A percentile compares a stretch with the other conserved stretches of the same genome.
phyloP scores from a whole-genome alignment of 352 stramenopile genomes.

The Phytopythium chamaehyphon region DNA sequence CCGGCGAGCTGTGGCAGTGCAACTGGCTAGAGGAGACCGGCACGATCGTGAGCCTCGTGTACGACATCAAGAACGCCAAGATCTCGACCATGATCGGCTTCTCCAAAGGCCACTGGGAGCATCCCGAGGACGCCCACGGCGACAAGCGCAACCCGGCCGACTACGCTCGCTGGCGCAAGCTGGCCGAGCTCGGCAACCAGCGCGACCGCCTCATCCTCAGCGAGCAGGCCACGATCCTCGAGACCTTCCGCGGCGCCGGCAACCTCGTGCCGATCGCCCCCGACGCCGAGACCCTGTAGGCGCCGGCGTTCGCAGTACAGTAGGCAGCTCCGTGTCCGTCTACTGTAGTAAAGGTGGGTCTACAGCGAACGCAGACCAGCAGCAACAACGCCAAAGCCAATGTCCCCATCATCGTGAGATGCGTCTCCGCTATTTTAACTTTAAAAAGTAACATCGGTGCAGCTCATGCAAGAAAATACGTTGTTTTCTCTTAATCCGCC shows the following conservation, averaged over 20 bases:
- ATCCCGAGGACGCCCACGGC: slow-evolving; percentile 36
- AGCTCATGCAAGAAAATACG: too few species aligned
- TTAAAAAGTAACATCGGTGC: too few species aligned
- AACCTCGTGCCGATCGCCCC: slow-evolving; percentile 43
- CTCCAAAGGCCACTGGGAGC: slow-evolving; percentile 55
- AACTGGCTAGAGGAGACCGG: slow-evolving; percentile 61
- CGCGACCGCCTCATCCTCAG: slow-evolving; percentile 44
- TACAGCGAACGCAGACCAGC: too few species aligned
- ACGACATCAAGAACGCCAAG: slow-evolving; percentile 44
- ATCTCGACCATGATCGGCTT: slow-evolving; percentile 53
- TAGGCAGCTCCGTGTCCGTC: too few species aligned
- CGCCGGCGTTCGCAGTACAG: too few species aligned
- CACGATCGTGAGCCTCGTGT: slow-evolving; percentile 48
- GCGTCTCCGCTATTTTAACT: too few species aligned
- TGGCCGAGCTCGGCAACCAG: slow-evolving; percentile 41
- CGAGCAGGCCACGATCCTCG: slow-evolving; percentile 46
- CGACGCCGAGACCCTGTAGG: slow-evolving; percentile 40
- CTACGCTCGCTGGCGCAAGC: slow-evolving; percentile 47
- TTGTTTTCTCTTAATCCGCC: too few species aligned
- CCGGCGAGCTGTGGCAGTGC: slow-evolving; percentile 54
- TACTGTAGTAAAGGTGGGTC: too few species aligned
- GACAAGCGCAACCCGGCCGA: slow-evolving; percentile 57
- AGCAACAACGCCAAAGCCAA: too few species aligned
- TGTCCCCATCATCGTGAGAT: too few species aligned
- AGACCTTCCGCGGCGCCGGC: slow-evolving; percentile 30